Evolutionary conservation across 2,329 filamentous ascomycete species (phyloP).

Genomic region (Sporothrix humicola): DNA sequence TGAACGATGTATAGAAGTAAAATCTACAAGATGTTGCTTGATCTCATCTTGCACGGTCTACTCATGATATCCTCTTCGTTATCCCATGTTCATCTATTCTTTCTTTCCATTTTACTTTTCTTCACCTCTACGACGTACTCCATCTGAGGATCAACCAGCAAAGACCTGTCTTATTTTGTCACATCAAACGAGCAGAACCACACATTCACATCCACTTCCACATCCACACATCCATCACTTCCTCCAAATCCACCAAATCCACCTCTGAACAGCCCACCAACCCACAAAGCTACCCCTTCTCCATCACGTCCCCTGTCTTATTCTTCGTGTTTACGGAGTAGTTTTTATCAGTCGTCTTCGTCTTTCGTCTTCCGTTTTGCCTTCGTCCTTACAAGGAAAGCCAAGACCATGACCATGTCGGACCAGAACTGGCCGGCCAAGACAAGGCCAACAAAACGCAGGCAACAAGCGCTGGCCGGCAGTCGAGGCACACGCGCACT

Average conservation of each 20-base stretch:
- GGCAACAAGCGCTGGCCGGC: not conserved
- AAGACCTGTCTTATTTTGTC: slow-evolving; percentile 47
- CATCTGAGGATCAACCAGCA: slow-evolving; percentile 40
- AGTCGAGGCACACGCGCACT: not conserved
- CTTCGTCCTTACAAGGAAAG: not conserved
- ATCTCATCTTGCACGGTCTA: too few species aligned
- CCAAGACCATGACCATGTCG: not conserved
- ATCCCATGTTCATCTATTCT: not conserved
- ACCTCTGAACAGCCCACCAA: not conserved
- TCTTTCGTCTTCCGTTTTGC: not conserved
- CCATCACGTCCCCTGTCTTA: slow-evolving; percentile 10
- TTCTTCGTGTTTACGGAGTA: not conserved
- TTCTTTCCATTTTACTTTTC: not conserved
- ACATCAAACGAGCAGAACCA: slow-evolving; percentile 40
- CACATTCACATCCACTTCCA: too few species aligned
- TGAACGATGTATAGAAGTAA: too few species aligned
- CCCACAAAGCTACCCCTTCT: not conserved
- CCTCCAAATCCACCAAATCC: not conserved
- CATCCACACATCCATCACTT: too few species aligned
- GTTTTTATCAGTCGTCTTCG: not conserved
- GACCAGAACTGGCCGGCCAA: not conserved
- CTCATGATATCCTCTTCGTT: not conserved
- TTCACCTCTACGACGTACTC: not conserved
- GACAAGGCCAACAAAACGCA: not conserved
- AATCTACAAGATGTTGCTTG: too few species aligned